These are phyloP conservation scores for Castanospermum australe DNA, from an alignment of 306 rosid genomes.

Conservation along the genomic window DNA sequence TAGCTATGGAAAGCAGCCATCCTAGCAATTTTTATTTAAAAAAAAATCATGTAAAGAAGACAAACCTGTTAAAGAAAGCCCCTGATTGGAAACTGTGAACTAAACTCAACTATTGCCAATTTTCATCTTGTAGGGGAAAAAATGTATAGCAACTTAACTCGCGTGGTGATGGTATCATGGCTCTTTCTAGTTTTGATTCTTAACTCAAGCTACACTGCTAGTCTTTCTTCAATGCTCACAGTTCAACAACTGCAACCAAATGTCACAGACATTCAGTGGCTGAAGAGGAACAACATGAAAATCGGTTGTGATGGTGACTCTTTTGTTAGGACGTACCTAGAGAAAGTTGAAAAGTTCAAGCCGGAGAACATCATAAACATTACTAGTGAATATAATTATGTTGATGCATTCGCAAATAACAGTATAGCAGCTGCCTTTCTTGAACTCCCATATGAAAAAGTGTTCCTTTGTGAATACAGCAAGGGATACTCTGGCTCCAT, in stretches of 20 bases:
- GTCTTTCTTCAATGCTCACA: conserved; percentile 71
- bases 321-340: conserved; percentile 48
- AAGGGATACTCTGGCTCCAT: conserved; percentile 35
- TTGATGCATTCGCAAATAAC: conserved; percentile 9
- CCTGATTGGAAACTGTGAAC: not conserved
- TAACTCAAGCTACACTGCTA: conserved; percentile 70
- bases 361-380: conserved; percentile 26
- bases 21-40: not conserved
- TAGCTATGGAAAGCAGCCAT: not conserved
- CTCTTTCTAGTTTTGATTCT: conserved; percentile 56
- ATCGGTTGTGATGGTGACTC: conserved; percentile 66
- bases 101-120: not conserved
- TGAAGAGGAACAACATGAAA: conserved; percentile 36
- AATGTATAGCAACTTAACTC: conserved; percentile 44
- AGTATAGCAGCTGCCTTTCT: conserved; percentile 64
- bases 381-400: conserved; percentile 21
- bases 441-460: conserved; percentile 69
- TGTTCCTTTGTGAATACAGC: conserved; percentile 48
- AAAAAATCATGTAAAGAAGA: not conserved
- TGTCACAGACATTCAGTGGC: conserved; percentile 40
- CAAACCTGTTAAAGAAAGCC: not conserved
- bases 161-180: conserved; percentile 57
- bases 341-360: conserved; percentile 34
- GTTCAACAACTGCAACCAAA: conserved; percentile 41
- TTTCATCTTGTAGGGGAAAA: conserved; percentile 48